phyloP scores from a whole-genome alignment of 2,329 filamentous ascomycete genomes.

The Botryosphaeria dothidea region DNA sequence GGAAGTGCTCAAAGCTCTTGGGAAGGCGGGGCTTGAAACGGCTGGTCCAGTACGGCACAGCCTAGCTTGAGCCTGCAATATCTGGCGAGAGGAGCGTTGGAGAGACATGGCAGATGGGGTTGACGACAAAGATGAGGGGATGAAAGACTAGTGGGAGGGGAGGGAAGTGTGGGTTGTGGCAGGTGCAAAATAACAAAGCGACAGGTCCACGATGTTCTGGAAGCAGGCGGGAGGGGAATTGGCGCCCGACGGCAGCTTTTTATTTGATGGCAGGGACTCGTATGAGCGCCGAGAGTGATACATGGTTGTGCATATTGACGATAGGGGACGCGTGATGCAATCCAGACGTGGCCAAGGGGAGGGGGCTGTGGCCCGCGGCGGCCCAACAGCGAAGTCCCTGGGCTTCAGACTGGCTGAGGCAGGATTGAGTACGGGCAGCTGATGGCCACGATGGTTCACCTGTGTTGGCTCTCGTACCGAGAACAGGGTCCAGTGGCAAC shows the following conservation, averaged over 20 bases:
- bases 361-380: background rate
- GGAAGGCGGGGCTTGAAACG: background rate
- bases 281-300: background rate
- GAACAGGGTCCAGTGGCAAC: background rate
- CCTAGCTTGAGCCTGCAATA: background rate
- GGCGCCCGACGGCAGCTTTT: background rate
- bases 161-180: background rate
- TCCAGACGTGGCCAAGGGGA: background rate
- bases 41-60: background rate
- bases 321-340: conserved; percentile 7
- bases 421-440: background rate
- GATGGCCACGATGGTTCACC: conserved; percentile 6
- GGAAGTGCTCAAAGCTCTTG: background rate
- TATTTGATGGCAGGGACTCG: background rate
- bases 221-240: background rate
- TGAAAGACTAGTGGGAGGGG: background rate
- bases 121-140: background rate
- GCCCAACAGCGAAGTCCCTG: background rate
- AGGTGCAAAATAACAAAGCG: background rate
- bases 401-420: background rate
- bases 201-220: background rate
- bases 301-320: background rate
- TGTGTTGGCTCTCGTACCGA: background rate
- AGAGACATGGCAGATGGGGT: background rate
- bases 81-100: background rate